Percentiles rank a stretch among this genome's conserved stretches.
Conservation (phyloP, 345 rosid genomes). For the Excoecaria cochinchinensis region DNA sequence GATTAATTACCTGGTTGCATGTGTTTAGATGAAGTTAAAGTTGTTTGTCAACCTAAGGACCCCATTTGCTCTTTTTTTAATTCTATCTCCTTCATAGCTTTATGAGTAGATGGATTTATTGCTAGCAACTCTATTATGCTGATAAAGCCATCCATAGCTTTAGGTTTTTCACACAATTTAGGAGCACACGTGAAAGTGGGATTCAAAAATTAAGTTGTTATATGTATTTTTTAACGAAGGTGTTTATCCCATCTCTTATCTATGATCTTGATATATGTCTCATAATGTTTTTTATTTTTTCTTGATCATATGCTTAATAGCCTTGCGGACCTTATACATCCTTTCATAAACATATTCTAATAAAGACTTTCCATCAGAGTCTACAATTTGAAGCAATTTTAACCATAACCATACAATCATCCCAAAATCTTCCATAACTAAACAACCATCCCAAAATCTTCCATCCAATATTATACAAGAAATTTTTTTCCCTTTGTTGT, state of each 20-base stretch:
- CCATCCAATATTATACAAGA: background rate
- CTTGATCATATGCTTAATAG: background rate
- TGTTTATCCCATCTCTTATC: background rate
- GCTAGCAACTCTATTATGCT: no score
- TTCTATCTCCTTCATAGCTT: no score
- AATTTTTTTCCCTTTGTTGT: background rate
- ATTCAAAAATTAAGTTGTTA: background rate
- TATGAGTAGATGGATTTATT: no score
- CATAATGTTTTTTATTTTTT: background rate
- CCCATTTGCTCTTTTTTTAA: no score
- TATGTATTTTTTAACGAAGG: background rate
- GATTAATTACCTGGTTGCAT: no score
- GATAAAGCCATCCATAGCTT: no score
- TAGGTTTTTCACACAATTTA: no score
- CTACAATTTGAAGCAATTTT: background rate
- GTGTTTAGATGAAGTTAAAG: no score
- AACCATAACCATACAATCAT: background rate
- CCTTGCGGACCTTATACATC: background rate
- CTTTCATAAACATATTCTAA: background rate
- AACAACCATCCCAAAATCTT: background rate
- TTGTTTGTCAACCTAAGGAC: no score
- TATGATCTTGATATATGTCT: background rate
- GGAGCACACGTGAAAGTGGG: no score
- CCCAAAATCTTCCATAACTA: no score
- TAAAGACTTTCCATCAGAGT: background rate